Conservation (phyloP, 2,329 filamentous ascomycete genomes). For the Stenocarpella maydis region DNA sequence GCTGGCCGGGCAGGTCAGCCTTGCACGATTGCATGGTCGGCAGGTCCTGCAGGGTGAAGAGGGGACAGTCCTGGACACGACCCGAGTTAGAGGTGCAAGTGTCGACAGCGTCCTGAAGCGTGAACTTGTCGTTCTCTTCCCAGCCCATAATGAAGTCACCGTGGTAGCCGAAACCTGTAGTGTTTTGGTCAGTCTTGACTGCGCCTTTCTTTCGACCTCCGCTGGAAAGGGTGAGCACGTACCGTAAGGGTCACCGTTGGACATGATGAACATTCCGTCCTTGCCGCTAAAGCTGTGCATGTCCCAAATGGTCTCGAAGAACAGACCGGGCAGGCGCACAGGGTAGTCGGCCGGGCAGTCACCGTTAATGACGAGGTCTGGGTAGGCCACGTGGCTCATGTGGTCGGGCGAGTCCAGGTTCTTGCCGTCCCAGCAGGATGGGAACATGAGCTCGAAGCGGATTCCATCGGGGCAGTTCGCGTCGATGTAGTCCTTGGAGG, state of each 20-base stretch:
- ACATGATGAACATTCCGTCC: conserved; percentile 75
- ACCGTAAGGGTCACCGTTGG: conserved; percentile 82
- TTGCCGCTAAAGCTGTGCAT: conserved; percentile 70
- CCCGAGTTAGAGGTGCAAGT: conserved; percentile 78
- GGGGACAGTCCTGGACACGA: conserved; percentile 73
- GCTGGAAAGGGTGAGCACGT: conserved; percentile 40
- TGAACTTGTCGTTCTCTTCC: conserved; percentile 59
- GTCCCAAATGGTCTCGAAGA: conserved; percentile 88
- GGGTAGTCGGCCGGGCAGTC: conserved; percentile 75
- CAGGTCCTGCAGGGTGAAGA: conserved; percentile 75
- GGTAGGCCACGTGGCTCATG: conserved; percentile 78
- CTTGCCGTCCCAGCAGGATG: conserved; percentile 86
- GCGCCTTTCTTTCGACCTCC: too few species aligned
- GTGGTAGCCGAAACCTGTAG: conserved; percentile 75
- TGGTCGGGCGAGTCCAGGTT: conserved; percentile 64
- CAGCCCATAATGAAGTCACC: conserved; percentile 85
- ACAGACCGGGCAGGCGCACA: conserved; percentile 74
- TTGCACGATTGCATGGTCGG: conserved; percentile 65
- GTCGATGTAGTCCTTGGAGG: conserved; percentile 82
- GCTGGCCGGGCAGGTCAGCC: conserved; percentile 62
- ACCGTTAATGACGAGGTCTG: conserved; percentile 78
- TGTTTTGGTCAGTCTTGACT: conserved; percentile 32
- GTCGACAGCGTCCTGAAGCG: conserved; percentile 77
- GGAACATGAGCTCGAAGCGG: conserved; percentile 86
- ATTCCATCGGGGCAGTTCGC: conserved; percentile 82